Evolutionary conservation across 495 filamentous ascomycete genomes (phyloP), one percentile per base, ranked within the genome.

Genomic region (Penicillium lagena): DNA sequence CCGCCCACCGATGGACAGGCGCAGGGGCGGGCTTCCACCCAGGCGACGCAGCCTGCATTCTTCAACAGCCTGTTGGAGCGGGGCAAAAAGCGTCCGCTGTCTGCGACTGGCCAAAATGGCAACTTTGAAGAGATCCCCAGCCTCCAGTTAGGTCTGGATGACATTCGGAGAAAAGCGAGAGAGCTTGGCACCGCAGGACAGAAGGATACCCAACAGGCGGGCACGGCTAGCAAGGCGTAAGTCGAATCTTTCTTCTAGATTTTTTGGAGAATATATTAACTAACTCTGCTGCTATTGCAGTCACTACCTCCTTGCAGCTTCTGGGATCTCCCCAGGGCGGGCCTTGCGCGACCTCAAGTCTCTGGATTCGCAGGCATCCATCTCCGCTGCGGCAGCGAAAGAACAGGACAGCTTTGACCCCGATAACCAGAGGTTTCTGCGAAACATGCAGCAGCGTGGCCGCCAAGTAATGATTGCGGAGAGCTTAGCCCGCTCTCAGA

Each of bases 381-480:
- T 72, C 22, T 22, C 22, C n/a, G 58, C 69, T 12, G 39, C 59
- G 12, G 53, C 64, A 55, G 27, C 72, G 63, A 65, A 76, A 65
- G 55, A 69, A 37, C 42, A 49, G 35, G 71, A 70, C 35, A 62
- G 52, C 8, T 77, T 68, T 44, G 89, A 94, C 56, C 79, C 87
- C 8, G 87, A 93, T 52, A 83, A 90, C 49, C 85, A 93, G 55
- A 78, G 80, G 33, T 95, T 94, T 54, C 72, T 96, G 37, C 73
- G 82, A 33, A 87, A 84, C 49, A 73, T 96, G 40, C 88, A 95
- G 59, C 84, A 89, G 38, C 90, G 94, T 63, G 91, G 89, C 29
- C 91, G 90, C 3, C 73, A 94, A 43, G 89, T 83, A 54, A 90
- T 95, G 79, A 88, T 96, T 44, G 76, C 84, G 13, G 89, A 97